Base-by-base conservation (phyloP, 495 filamentous ascomycete species). In the Penicillium flavigenum region DNA sequence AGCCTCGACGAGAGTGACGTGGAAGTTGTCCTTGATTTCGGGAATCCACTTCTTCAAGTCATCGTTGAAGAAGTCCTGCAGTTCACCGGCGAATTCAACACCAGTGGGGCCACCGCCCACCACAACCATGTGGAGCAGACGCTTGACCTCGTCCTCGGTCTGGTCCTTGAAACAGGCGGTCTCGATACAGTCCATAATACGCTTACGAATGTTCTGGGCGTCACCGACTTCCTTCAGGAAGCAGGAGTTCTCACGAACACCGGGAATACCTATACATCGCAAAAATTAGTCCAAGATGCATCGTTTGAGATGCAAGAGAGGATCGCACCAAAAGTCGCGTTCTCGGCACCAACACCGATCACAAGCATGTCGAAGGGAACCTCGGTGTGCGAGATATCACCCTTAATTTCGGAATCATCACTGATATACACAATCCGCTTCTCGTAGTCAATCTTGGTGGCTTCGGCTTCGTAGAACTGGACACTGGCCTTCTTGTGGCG, bases 161-260 rank as follows among this genome's bases (percentile, higher is more conserved):
- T 98, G 95, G 65, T 92, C 92, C 84, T 97, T 98, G 87, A 99
- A 98, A 69, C 88, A 91, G 42, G 94, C 93, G 12, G 92, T 97
- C 78, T 99, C 94, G 59, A 96, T 89, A 70, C 95, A 98, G 79
- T 99, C 95, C 94, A 99, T 98, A 79, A 99, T 95, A 73, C 90
- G 89, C 79, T 91, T 96, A 65, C 94, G 91, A 67, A 99, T 98
- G 62, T 85, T 82, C 73, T 98, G 93, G 34, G 94, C 93, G 72
- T 99, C 94, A 57, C 80, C 83, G 61, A 99, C 95, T 76, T 99
- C 94, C 83, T 98, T 98, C 66, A 99, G 77, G 83, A 99, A 99
- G 82, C 91, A 96, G 59, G 89, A 91, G 81, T 99, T 72, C 75
- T 99, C 93, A 59, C 86, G 86, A 48, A 99, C 94, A 73, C 94